Evolutionary conservation across 805 yeast genomes (phyloP).

Genomic region (Metschnikowia continentalis): DNA sequence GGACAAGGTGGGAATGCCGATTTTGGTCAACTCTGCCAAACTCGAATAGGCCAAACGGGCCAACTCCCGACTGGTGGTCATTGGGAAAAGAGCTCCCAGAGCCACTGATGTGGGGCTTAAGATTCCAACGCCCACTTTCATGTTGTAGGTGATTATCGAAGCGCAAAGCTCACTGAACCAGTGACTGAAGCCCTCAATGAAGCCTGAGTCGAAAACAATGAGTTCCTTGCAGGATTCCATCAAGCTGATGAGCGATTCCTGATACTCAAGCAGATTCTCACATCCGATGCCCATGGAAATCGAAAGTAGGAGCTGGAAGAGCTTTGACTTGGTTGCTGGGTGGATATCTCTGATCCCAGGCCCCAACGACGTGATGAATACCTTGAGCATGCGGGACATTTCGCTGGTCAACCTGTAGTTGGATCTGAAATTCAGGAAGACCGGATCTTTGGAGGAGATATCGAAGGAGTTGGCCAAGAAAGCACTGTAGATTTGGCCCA

Average conservation of each 20-base stretch:
- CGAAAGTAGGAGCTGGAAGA: slow-evolving; percentile 27
- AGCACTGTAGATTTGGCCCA: slow-evolving; percentile 25
- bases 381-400: slow-evolving; percentile 24
- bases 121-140: slow-evolving; percentile 32
- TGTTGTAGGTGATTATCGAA: slow-evolving; percentile 28
- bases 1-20: slow-evolving; percentile 28
- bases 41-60: slow-evolving; percentile 49
- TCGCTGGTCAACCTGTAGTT: slow-evolving; percentile 26
- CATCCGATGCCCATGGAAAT: slow-evolving; percentile 33
- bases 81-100: slow-evolving; percentile 40
- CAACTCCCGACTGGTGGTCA: slow-evolving; percentile 38
- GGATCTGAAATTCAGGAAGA: slow-evolving; percentile 35
- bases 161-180: slow-evolving; percentile 28
- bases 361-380: slow-evolving; percentile 34
- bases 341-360: slow-evolving; percentile 30
- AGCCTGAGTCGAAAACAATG: slow-evolving; percentile 34
- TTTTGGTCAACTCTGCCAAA: slow-evolving; percentile 47
- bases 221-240: slow-evolving; percentile 33
- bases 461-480: slow-evolving; percentile 36
- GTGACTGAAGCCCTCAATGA: slow-evolving; percentile 29
- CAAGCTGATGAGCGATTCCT: slow-evolving; percentile 21
- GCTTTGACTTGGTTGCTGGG: slow-evolving; percentile 16
- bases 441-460: slow-evolving; percentile 30
- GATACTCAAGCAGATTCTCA: slow-evolving; percentile 23
- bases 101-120: slow-evolving; percentile 35